These are phyloP conservation scores for Hamiltosporidium tvaerminnensis DNA, from an alignment of 371 early-diverging fungal genomes.

Conservation along the genomic window DNA sequence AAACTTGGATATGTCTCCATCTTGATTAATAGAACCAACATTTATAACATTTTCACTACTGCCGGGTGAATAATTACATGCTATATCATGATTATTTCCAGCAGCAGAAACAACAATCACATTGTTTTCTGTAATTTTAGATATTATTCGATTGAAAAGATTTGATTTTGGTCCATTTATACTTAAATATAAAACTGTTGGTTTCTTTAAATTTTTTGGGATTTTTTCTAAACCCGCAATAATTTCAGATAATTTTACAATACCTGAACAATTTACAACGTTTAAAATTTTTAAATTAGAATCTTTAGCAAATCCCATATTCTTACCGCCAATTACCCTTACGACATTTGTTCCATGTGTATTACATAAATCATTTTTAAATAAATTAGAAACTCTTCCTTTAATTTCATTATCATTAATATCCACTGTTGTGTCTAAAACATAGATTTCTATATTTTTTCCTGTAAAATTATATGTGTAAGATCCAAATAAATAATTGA, in stretches of 20 bases:
- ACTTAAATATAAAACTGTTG: conserved; percentile 34
- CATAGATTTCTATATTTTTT: conserved; percentile 28
- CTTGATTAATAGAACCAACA: conserved; percentile 34
- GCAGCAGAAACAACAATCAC: conserved; percentile 39
- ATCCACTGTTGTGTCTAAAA: conserved; percentile 37
- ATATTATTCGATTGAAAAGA: conserved; percentile 29
- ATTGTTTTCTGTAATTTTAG: conserved; percentile 12
- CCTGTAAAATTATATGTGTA: conserved; percentile 40
- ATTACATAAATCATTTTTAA: conserved; percentile 15
- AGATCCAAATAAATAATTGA: conserved; percentile 14
- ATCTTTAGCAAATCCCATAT: conserved; percentile 39
- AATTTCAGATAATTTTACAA: conserved; percentile 33
- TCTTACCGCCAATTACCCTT: conserved; percentile 13
- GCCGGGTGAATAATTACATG: conserved; percentile 45
- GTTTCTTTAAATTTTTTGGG: not conserved
- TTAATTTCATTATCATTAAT: conserved; percentile 4
- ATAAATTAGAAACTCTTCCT: conserved; percentile 13
- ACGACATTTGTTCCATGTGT: conserved; percentile 21
- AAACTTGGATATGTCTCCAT: conserved; percentile 23
- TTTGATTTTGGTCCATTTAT: conserved; percentile 37
- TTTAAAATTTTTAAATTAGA: conserved; percentile 21
- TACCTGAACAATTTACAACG: conserved; percentile 30
- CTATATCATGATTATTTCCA: conserved; percentile 37
- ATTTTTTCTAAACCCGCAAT: conserved; percentile 33
- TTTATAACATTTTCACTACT: conserved; percentile 34